phyloP scores from a whole-genome alignment of 257 asterid species.

The Sherardia arvensis region DNA sequence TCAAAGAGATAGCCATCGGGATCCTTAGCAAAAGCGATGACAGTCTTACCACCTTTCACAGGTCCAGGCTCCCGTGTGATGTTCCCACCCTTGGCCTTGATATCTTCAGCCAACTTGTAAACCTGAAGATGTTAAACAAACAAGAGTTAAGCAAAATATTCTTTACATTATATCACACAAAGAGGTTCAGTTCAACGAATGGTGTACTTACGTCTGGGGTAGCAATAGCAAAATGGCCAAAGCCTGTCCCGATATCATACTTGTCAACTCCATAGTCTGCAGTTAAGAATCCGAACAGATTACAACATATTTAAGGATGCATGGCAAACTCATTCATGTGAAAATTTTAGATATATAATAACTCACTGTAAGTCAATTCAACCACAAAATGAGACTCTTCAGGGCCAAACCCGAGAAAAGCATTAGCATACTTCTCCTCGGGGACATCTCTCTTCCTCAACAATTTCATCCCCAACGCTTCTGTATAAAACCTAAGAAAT shows the following conservation, averaged over 20 bases:
- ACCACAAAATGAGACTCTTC: constrained; percentile 84
- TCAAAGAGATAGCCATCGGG: constrained; percentile 97
- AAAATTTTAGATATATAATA: neutral
- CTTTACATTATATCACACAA: neutral
- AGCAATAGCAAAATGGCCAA: constrained; percentile 97
- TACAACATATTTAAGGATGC: neutral
- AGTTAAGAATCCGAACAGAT: neutral
- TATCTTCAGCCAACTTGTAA: constrained; percentile 72
- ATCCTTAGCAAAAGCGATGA: constrained; percentile 93
- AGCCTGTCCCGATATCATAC: constrained; percentile 86
- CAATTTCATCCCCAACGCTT: constrained; percentile 85
- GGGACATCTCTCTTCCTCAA: constrained; percentile 90
- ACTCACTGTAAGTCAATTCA: constrained; percentile 91
- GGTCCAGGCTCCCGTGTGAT: constrained; percentile 98
- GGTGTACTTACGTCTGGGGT: constrained; percentile 67
- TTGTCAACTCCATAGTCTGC: constrained; percentile 91
- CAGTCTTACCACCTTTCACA: constrained; percentile 84
- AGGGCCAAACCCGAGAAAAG: constrained; percentile 98
- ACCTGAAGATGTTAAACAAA: constrained; percentile 36
- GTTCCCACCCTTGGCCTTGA: constrained; percentile 87
- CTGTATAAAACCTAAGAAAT: constrained; percentile 72
- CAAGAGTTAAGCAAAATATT: neutral
- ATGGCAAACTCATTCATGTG: neutral
- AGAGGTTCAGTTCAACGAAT: neutral
- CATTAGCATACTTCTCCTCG: constrained; percentile 87